Conservation (phyloP, 2,329 filamentous ascomycete species). For the Ceratocystis harringtonii region DNA sequence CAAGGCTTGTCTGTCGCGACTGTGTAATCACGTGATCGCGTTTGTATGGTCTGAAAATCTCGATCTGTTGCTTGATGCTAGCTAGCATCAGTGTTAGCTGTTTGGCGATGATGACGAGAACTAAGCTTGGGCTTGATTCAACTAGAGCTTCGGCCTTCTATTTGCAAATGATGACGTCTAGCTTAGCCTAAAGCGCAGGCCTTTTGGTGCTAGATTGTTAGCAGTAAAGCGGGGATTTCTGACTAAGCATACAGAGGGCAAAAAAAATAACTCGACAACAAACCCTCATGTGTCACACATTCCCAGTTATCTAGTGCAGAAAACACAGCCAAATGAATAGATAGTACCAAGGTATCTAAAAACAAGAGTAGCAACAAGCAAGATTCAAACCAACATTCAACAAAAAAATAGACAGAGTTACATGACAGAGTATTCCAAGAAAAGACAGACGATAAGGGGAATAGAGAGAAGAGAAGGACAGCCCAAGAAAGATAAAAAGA, state of each 20-base stretch:
- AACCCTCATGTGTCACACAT: neutral
- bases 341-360: constrained; percentile 9
- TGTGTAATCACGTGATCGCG: too few relatives aligned
- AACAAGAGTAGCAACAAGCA: neutral
- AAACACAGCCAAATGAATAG: neutral
- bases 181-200: neutral
- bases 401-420: neutral
- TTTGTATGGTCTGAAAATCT: too few relatives aligned
- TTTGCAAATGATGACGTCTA: constrained; percentile 2
- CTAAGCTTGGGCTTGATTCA: neutral
- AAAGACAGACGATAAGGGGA: neutral
- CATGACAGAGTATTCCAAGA: constrained; percentile 9
- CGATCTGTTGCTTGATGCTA: too few relatives aligned
- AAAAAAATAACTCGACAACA: neutral
- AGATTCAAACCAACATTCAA: constrained; percentile 2
- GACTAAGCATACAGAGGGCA: neutral
- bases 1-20: too few relatives aligned
- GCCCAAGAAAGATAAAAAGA: constrained; percentile 1
- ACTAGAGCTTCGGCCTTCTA: neutral
- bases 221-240: neutral
- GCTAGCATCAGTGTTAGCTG: too few relatives aligned
- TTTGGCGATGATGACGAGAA: too few relatives aligned
- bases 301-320: neutral
- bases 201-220: neutral
- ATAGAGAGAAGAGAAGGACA: constrained; percentile 4